phyloP scores from a whole-genome alignment of 164 flowering plant genomes.

The Tinospora cordifolia region DNA sequence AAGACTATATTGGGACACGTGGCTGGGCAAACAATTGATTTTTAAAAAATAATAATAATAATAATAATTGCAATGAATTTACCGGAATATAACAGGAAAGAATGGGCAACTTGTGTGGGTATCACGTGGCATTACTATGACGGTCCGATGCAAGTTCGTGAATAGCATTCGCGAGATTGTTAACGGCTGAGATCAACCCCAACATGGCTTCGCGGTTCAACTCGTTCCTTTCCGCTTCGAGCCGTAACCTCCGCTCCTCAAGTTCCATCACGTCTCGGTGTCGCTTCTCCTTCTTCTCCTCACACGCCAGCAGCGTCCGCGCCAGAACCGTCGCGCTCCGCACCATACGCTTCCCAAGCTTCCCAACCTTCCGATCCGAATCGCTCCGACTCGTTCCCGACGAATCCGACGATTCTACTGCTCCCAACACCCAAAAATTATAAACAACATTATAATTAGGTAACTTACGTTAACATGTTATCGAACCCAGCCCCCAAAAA shows the following conservation, averaged over 20 bases:
- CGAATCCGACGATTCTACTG: conserved; percentile 20
- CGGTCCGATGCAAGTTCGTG: conserved; percentile 27
- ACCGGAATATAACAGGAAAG: background rate
- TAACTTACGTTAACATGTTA: background rate
- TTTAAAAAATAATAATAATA: conserved; percentile 1
- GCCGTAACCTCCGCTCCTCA: conserved; percentile 26
- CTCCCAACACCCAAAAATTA: background rate
- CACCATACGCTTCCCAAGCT: conserved; percentile 27
- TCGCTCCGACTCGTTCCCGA: conserved; percentile 22
- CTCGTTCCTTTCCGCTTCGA: conserved; percentile 30
- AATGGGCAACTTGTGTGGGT: conserved; percentile 1
- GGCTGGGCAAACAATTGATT: background rate
- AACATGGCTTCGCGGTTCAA: conserved; percentile 25
- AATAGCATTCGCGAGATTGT: conserved; percentile 34
- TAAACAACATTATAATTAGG: background rate
- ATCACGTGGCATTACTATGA: conserved; percentile 4
- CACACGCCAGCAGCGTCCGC: conserved; percentile 22
- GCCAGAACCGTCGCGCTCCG: conserved; percentile 31
- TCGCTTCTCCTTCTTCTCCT: conserved; percentile 35
- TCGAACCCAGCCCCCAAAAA: background rate
- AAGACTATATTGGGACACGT: too few species aligned
- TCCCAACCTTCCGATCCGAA: conserved; percentile 16
- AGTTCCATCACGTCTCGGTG: conserved; percentile 25
- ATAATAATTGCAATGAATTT: background rate
- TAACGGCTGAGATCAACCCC: conserved; percentile 28